phyloP scores from a whole-genome alignment of 169 alveolate species.

The Perkinsus chesapeaki region DNA sequence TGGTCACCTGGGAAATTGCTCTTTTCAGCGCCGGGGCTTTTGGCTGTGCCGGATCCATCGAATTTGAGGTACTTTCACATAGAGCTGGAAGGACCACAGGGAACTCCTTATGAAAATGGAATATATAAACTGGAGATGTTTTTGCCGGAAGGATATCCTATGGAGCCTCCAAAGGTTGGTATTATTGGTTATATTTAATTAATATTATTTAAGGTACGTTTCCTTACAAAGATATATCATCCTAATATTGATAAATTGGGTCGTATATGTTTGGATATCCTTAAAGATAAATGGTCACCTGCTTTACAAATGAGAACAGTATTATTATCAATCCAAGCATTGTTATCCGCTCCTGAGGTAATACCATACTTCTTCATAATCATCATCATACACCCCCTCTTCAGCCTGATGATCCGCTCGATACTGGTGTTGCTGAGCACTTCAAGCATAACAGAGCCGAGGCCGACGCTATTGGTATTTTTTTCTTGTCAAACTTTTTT shows the following conservation, averaged over 20 bases:
- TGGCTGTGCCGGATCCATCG: slow-evolving; percentile 82
- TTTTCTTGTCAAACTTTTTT: neutral
- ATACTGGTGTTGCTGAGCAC: slow-evolving; percentile 88
- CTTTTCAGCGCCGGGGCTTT: slow-evolving; percentile 82
- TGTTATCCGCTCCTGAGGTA: slow-evolving; percentile 76
- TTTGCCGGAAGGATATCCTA: slow-evolving; percentile 96
- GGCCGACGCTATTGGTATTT: slow-evolving; percentile 64
- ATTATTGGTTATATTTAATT: neutral
- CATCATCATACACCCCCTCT: neutral
- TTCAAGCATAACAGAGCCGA: slow-evolving; percentile 81
- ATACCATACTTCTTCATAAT: neutral
- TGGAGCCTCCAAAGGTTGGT: slow-evolving; percentile 93
- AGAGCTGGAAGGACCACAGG: slow-evolving; percentile 89
- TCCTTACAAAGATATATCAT: slow-evolving; percentile 93
- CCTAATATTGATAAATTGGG: slow-evolving; percentile 98
- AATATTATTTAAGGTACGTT: slow-evolving; percentile 40
- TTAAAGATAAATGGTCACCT: slow-evolving; percentile 99
- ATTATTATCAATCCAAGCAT: slow-evolving; percentile 85
- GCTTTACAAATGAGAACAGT: slow-evolving; percentile 95
- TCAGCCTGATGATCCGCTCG: slow-evolving; percentile 95
- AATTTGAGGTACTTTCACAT: slow-evolving; percentile 91
- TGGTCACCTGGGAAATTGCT: neutral
- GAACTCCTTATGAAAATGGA: slow-evolving; percentile 96
- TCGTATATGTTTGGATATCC: slow-evolving; percentile 94
- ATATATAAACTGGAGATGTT: slow-evolving; percentile 86